Percentiles rank a stretch among this genome's conserved stretches.
These are phyloP conservation scores for Scorias spongiosa DNA, from an alignment of 2,329 filamentous ascomycete species.

Conservation along the genomic window DNA sequence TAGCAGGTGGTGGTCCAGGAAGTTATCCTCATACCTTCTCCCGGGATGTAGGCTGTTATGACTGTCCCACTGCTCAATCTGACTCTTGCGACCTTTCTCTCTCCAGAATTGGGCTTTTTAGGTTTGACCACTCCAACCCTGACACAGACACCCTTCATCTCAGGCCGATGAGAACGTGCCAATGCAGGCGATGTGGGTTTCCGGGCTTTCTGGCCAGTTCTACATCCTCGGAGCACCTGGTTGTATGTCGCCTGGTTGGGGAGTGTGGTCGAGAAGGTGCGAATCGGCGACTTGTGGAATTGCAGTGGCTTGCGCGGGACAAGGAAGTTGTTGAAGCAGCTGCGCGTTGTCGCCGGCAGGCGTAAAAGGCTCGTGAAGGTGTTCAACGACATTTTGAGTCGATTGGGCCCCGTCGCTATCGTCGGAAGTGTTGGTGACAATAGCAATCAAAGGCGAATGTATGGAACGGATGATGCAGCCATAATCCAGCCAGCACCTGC, in stretches of 20 bases:
- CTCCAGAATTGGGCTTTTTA: constrained; percentile 97
- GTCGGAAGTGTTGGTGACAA: too few species aligned
- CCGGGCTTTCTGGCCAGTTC: constrained; percentile 63
- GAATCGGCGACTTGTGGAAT: constrained; percentile 11
- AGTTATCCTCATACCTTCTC: constrained; percentile 47
- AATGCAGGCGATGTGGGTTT: constrained; percentile 82
- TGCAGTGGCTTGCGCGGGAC: constrained; percentile 6
- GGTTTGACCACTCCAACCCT: constrained; percentile 88
- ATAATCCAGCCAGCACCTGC: too few species aligned
- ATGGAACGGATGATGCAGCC: too few species aligned
- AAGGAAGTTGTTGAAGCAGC: constrained; percentile 11
- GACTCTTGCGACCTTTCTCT: constrained; percentile 89
- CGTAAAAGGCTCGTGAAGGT: constrained; percentile 25
- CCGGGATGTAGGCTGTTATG: constrained; percentile 87
- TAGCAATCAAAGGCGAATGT: too few species aligned
- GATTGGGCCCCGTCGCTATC: too few species aligned
- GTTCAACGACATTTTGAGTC: constrained; percentile 22
- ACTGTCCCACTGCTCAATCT: constrained; percentile 74
- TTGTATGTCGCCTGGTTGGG: constrained; percentile 31
- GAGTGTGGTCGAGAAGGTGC: constrained; percentile 24
- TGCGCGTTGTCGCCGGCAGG: constrained; percentile 15
- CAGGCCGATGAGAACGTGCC: constrained; percentile 44
- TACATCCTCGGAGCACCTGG: constrained; percentile 50
- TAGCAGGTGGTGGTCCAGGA: too few species aligned
- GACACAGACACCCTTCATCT: constrained; percentile 89